Percentiles rank a stretch among this genome's conserved stretches.
Evolutionary conservation across 345 rosid species (phyloP).

Genomic region (Salix koriyanagi): DNA sequence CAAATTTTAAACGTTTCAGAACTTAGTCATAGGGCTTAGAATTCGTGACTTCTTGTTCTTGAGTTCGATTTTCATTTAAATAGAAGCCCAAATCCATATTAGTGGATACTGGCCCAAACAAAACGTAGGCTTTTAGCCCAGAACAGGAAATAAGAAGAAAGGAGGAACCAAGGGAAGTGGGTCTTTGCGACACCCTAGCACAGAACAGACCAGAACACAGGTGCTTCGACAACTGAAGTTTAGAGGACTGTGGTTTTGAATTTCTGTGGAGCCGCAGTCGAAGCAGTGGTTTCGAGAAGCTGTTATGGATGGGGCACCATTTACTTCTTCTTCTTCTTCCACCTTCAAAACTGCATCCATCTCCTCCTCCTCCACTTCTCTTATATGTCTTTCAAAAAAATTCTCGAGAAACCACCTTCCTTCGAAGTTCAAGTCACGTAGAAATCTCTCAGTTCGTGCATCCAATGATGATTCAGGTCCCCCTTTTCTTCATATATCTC

Average conservation of each 20-base stretch:
- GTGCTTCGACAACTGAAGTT: neutral
- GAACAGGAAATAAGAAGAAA: neutral
- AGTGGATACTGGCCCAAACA: neutral
- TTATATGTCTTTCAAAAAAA: constrained; percentile 20
- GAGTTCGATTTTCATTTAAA: no score
- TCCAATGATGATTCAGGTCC: constrained; percentile 61
- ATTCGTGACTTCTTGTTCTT: no score
- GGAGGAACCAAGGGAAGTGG: neutral
- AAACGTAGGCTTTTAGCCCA: neutral
- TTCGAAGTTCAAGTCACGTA: constrained; percentile 34
- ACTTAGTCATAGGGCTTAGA: no score
- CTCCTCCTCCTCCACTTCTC: constrained; percentile 25
- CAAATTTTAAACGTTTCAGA: no score
- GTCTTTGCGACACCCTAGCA: neutral
- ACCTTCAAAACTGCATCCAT: constrained; percentile 2
- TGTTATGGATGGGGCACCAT: constrained; percentile 28
- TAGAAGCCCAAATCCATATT: neutral
- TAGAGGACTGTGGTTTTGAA: neutral
- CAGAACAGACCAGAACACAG: neutral
- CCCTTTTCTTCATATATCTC: neutral
- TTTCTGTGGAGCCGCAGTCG: neutral
- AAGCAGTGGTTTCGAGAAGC: neutral
- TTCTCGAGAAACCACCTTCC: constrained; percentile 12
- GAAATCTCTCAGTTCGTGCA: constrained; percentile 51
- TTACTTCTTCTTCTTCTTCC: constrained; percentile 4